Conservation (phyloP, 2,329 filamentous ascomycete species). For the Thielaviopsis cerberus region DNA sequence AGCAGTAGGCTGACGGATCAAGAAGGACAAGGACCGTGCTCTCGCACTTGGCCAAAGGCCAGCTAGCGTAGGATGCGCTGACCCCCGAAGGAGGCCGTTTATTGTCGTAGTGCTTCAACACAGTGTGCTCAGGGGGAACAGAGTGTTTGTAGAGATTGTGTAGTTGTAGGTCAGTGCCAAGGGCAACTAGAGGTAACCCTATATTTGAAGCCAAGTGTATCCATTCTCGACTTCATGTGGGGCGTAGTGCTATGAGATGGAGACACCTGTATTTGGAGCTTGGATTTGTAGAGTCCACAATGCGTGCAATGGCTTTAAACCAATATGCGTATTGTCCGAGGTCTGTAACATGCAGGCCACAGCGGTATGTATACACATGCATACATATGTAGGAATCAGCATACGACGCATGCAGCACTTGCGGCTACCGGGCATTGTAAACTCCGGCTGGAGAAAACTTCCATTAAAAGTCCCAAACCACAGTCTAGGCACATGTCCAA, state of each 20-base stretch:
- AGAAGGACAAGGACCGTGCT: neutral
- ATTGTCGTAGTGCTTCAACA: neutral
- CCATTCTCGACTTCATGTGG: neutral
- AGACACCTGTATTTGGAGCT: too few relatives aligned
- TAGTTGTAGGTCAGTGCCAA: neutral
- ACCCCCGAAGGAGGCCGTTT: neutral
- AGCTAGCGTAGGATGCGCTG: neutral
- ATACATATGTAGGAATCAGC: neutral
- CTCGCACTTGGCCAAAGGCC: too few relatives aligned
- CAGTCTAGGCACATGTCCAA: too few relatives aligned
- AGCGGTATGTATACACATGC: neutral
- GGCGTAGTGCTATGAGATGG: neutral
- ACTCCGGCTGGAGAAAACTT: too few relatives aligned
- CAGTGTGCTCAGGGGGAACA: neutral
- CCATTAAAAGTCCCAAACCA: too few relatives aligned
- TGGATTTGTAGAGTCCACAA: too few relatives aligned
- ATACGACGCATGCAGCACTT: neutral
- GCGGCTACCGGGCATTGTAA: too few relatives aligned
- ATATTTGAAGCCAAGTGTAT: neutral
- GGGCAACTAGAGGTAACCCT: too few relatives aligned
- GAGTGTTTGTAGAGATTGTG: neutral
- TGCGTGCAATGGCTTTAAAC: too few relatives aligned
- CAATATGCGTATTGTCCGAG: too few relatives aligned
- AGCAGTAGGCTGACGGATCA: neutral
- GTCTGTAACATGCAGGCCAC: neutral